Evolutionary conservation across 176 grass and related monocot species (phyloP).

Genomic region (Puccinellia tenuiflora): DNA sequence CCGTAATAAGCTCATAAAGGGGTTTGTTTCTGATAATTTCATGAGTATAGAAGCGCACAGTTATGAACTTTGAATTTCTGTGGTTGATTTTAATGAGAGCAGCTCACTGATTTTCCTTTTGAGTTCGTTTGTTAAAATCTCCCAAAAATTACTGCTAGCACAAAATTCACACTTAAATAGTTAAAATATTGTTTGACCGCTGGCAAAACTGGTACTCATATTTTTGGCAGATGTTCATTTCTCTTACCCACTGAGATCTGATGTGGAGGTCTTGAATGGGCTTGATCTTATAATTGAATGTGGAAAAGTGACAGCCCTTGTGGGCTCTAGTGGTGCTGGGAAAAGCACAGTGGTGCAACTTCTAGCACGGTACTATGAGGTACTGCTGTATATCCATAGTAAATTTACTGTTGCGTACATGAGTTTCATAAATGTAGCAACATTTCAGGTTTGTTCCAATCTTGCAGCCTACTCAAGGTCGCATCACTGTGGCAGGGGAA

Average conservation of each 20-base stretch:
- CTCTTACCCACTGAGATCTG: slow-evolving; percentile 85
- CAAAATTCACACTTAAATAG: slow-evolving; percentile 1
- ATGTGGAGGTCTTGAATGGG: slow-evolving; percentile 85
- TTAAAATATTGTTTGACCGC: background rate
- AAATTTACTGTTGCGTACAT: background rate
- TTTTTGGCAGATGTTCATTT: slow-evolving; percentile 79
- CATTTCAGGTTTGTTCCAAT: slow-evolving; percentile 21
- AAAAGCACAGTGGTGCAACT: slow-evolving; percentile 99
- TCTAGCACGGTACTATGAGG: slow-evolving; percentile 94
- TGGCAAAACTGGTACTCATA: slow-evolving; percentile 16
- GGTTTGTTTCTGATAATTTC: background rate
- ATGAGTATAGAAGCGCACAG: background rate
- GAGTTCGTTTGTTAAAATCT: too few relatives aligned
- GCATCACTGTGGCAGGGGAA: slow-evolving; percentile 87
- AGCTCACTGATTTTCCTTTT: background rate
- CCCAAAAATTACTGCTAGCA: too few relatives aligned
- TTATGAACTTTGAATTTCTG: background rate
- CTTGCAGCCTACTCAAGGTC: slow-evolving; percentile 76
- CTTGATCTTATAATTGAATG: slow-evolving; percentile 71
- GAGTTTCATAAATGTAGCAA: slow-evolving; percentile 17
- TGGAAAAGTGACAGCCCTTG: slow-evolving; percentile 96
- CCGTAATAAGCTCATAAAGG: background rate
- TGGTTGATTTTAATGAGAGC: background rate
- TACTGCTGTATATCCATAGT: slow-evolving; percentile 26
- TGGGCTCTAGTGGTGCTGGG: slow-evolving; percentile 88